Percentiles rank a stretch among this genome's conserved stretches.
phyloP scores from a whole-genome alignment of 2,329 filamentous ascomycete species.

The Daldinia sp. region DNA sequence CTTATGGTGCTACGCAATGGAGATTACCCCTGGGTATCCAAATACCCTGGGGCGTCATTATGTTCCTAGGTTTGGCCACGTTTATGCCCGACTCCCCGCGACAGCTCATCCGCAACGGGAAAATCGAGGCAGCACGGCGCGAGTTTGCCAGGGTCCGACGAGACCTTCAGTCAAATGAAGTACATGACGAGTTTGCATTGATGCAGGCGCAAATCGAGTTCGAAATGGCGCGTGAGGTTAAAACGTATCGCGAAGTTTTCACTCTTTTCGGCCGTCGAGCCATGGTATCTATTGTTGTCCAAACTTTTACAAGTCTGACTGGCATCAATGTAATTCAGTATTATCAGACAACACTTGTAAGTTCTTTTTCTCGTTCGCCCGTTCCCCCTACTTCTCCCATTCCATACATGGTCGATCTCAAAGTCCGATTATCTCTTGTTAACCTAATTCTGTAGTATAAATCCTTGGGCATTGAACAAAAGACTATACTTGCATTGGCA shows the following conservation, averaged over 20 bases:
- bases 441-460: slow-evolving; percentile 50
- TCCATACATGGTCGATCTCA: too few species aligned
- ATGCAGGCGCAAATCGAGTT: slow-evolving; percentile 65
- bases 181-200: slow-evolving; percentile 60
- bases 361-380: too few species aligned
- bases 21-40: slow-evolving; percentile 63
- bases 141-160: slow-evolving; percentile 59
- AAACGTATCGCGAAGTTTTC: slow-evolving; percentile 60
- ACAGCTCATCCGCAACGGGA: slow-evolving; percentile 59
- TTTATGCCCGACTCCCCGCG: slow-evolving; percentile 66
- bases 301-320: slow-evolving; percentile 65
- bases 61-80: slow-evolving; percentile 61
- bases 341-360: slow-evolving; percentile 56
- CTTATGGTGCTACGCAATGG: slow-evolving; percentile 63
- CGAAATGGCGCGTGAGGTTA: slow-evolving; percentile 64
- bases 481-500: slow-evolving; percentile 61
- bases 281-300: slow-evolving; percentile 62
- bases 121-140: slow-evolving; percentile 56
- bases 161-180: slow-evolving; percentile 54
- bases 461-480: slow-evolving; percentile 58
- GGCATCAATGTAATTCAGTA: slow-evolving; percentile 65
- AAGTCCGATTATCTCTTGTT: background rate
- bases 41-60: slow-evolving; percentile 63
- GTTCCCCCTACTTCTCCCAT: too few species aligned
- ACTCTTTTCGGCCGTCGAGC: slow-evolving; percentile 59